These are phyloP conservation scores for Solanum peruvianum DNA, from an alignment of 257 asterid species.

Conservation along the genomic window DNA sequence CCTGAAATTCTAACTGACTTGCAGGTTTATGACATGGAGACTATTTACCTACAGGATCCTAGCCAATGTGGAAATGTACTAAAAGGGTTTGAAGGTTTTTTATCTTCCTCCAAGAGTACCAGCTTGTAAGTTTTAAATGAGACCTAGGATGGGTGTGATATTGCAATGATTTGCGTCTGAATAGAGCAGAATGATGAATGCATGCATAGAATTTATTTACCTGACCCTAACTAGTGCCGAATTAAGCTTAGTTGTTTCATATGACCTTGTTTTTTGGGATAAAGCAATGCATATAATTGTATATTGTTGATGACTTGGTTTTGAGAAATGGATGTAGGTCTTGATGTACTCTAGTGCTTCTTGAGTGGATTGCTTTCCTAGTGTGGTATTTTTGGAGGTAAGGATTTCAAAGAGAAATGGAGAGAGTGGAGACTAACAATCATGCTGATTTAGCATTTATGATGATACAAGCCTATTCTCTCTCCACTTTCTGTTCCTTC, in stretches of 20 bases:
- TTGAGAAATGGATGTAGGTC: background rate
- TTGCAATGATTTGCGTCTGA: background rate
- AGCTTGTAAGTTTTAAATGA: slow-evolving; percentile 41
- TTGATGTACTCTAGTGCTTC: background rate
- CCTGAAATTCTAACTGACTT: background rate
- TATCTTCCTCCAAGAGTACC: slow-evolving; percentile 90
- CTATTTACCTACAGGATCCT: slow-evolving; percentile 94
- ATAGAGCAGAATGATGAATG: background rate
- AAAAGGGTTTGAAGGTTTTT: slow-evolving; percentile 98
- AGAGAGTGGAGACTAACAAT: background rate
- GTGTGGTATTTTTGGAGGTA: background rate
- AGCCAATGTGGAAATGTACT: slow-evolving; percentile 99
- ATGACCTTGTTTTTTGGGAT: background rate
- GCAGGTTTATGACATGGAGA: slow-evolving; percentile 95
- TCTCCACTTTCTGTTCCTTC: background rate
- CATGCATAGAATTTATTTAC: background rate
- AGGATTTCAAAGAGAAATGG: background rate
- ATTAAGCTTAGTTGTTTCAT: background rate
- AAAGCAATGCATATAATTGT: background rate
- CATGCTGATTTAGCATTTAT: background rate
- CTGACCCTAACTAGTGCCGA: background rate
- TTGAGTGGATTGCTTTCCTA: background rate
- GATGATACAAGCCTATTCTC: background rate
- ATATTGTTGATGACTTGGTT: background rate
- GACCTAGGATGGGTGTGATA: background rate